Evolutionary conservation across 306 rosid species (phyloP), one percentile per base, ranked within the genome.

Genomic region (Fragaria ananassa): DNA sequence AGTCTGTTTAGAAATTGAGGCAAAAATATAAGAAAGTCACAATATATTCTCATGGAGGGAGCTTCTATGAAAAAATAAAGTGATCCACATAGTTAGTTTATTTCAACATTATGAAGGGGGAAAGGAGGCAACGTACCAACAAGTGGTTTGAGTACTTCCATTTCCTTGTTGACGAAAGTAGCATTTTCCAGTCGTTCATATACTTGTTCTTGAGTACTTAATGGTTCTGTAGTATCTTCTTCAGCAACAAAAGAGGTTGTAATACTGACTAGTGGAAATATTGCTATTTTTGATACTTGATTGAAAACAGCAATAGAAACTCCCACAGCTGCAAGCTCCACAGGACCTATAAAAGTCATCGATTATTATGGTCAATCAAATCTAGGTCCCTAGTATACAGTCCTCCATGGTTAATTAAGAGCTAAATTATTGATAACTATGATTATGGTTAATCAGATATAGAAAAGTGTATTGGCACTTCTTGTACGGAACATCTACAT

Each of bases 241-340:
- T 91, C 92, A 14, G 94, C 94, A 76, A 91, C 97, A 63, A 89
- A 89, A 75, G 92, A 91, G 35, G 97, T 89, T n/a, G 94, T 91
- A 53, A 89, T 81, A 68, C 91, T 89, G 61, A 89, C 97, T 23
- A 91, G 92, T 0, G 97, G 97, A 56, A 91, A 91, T 68, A 87
- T 91, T 18, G 89, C 88, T 1, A 89, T 86, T 78, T 91, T 85
- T 45, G 92, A 91, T 58, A 75, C 94, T 83, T 91, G 97, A 79
- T 91, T 91, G 84, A 91, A 91, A 44, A 91, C 76, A 70, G 94
- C 89, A 78, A 91, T 89, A 3, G 94, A 87, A 79, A 91, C 87
- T 72, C 97, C 97, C 57, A 89, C 97, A 54, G 97, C 94, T 47
- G 91, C 97, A 58, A 91, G 94, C 87, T 91, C 97, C 75, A 89